Percentiles rank a stretch among this genome's conserved stretches.
phyloP scores from a whole-genome alignment of 352 stramenopile genomes.

The Heterotrichella gracilis region DNA sequence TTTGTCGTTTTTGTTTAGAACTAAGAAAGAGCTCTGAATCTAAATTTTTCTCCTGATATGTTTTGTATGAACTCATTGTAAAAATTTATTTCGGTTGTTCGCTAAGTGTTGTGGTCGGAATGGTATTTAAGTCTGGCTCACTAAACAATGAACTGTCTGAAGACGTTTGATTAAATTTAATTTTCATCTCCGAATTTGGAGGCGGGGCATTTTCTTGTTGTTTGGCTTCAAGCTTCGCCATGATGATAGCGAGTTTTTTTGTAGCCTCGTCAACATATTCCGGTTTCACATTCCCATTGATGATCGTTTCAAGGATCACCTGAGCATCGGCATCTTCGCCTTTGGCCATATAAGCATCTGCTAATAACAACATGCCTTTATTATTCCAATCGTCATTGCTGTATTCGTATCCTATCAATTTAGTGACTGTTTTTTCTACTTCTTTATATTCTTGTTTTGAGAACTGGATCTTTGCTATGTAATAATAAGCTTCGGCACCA shows the following conservation, averaged over 20 bases:
- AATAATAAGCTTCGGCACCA: not conserved
- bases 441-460: not conserved
- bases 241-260: not conserved
- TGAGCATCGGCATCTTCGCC: not conserved
- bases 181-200: not conserved
- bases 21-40: not conserved
- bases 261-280: not conserved
- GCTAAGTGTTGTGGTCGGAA: not conserved
- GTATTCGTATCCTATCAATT: not conserved
- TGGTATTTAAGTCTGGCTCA: too few relatives aligned
- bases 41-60: not conserved
- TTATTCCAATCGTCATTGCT: constrained; percentile 3
- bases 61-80: not conserved
- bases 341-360: not conserved
- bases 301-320: not conserved
- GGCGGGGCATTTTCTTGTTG: too few relatives aligned
- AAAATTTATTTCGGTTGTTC: constrained; percentile 2
- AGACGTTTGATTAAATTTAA: not conserved
- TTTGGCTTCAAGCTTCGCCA: not conserved
- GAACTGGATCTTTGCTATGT: not conserved
- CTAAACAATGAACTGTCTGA: not conserved
- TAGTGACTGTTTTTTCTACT: not conserved
- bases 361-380: not conserved
- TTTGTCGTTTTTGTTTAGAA: not conserved
- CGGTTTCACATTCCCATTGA: not conserved